Percentiles rank a stretch among this genome's conserved stretches.
These are phyloP conservation scores for Sporothrix phasma DNA, from an alignment of 2,329 filamentous ascomycete species.

Conservation along the genomic window DNA sequence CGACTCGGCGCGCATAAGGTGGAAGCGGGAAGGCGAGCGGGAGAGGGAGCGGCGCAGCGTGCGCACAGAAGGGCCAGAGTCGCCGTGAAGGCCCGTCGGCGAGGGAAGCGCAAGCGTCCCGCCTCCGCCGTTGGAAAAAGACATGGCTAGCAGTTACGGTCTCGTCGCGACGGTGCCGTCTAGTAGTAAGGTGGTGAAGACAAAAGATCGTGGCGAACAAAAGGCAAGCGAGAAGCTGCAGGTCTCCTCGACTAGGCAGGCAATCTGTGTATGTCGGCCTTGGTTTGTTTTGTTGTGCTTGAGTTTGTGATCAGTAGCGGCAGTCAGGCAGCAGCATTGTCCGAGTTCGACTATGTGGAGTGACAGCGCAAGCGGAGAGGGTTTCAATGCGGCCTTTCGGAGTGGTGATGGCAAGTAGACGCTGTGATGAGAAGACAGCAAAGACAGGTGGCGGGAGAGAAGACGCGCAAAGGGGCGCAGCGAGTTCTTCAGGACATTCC, in stretches of 20 bases:
- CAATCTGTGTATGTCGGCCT: not conserved
- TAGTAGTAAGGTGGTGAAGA: not conserved
- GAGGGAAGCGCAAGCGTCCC: conserved; percentile 81
- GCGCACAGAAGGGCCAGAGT: conserved; percentile 68
- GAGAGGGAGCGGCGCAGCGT: conserved; percentile 81
- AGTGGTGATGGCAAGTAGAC: not conserved
- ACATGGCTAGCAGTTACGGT: conserved; percentile 32
- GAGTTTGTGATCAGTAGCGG: conserved; percentile 2
- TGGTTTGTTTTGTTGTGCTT: not conserved
- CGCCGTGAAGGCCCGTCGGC: conserved; percentile 71
- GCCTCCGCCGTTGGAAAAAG: conserved; percentile 51
- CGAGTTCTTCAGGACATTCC: conserved; percentile 16
- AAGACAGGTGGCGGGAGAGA: not conserved
- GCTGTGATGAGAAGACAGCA: not conserved
- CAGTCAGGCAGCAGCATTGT: conserved; percentile 14
- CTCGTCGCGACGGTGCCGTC: not conserved
- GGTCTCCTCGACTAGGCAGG: not conserved
- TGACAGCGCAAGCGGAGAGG: not conserved
- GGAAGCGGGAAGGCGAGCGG: conserved; percentile 86
- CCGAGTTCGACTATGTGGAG: not conserved
- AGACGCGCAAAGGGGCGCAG: conserved; percentile 6
- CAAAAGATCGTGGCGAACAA: not conserved
- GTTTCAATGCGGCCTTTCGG: not conserved
- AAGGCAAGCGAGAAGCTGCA: not conserved
- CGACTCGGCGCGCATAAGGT: conserved; percentile 43